Evolutionary conservation across 2,329 filamentous ascomycete genomes (phyloP), one percentile per base, ranked within the genome.

Genomic region (Sporothrix brasiliensis): DNA sequence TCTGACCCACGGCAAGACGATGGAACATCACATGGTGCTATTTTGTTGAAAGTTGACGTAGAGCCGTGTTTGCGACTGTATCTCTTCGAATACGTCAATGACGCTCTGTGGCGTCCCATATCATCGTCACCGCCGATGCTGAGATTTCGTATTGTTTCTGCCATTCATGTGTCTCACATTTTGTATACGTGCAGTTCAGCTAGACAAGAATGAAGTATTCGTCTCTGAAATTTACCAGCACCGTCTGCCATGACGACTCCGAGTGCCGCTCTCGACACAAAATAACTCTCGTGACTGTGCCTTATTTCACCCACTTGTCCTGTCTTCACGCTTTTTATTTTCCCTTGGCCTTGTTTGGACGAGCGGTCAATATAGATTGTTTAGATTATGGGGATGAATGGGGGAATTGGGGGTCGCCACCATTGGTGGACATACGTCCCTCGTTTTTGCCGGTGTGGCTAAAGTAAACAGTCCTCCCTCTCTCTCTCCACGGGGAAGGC

Each of bases 361-460:
- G 30, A 7, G 34, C 56, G 11, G 56, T 41, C 56, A 16, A 60
- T 60, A 60, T 60, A 41, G 54, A 41, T 60, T 21, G 3, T 60
- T 60, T 60, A 41, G 30, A 60, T 60, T 60, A 34, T 60, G 56
- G 56, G 30, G 30, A 21, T 39, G 56, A 21, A 21, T 56, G 24
- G 24, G 13, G 13, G 30, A 34, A 16, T n/a, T 19, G n/a, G 13
- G 19, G 30, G 56, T 41, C 34, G 19, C 56, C 14, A 41, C 56
- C 56, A 60, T 21, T 41, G 16, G 19, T 41, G 30, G 19, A 34
- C 19, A n/a, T n/a, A 9, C 30, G 16, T 39, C 30, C 16, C 10
- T 21, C 21, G 24, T 30, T 68, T 68, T 68, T 56, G 34, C 63
- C 63, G 63, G 47, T 47, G 63, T 67, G 63, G 49, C 63, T 67